Percentiles rank a stretch among this genome's conserved stretches.
These are phyloP conservation scores for Chaetomium fimeti DNA, from an alignment of 495 filamentous ascomycete genomes.

Conservation along the genomic window DNA sequence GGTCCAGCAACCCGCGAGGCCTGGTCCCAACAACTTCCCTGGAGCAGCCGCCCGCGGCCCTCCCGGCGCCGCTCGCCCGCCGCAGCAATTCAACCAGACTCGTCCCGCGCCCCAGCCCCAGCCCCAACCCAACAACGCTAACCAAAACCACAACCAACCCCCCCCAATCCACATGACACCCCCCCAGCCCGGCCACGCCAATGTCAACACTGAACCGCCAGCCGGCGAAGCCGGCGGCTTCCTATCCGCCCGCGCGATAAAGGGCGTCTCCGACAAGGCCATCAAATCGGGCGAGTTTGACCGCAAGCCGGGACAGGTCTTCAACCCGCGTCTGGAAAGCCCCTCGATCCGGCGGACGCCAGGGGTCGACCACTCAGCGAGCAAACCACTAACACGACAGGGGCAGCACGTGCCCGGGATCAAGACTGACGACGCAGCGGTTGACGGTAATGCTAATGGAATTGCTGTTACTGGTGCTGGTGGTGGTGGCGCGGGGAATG, in stretches of 20 bases:
- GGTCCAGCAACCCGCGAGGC: constrained; percentile 29
- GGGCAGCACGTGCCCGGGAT: constrained; percentile 44
- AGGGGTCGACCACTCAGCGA: constrained; percentile 78
- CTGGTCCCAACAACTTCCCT: constrained; percentile 22
- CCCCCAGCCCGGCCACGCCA: constrained; percentile 30
- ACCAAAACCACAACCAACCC: constrained; percentile 27
- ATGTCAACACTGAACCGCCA: constrained; percentile 17
- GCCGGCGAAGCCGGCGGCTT: constrained; percentile 48
- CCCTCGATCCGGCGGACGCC: constrained; percentile 86
- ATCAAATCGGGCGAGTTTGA: constrained; percentile 41
- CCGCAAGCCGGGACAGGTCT: constrained; percentile 53
- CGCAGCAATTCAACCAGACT: constrained; percentile 34
- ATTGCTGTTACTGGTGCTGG: neutral
- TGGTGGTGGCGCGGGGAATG: neutral
- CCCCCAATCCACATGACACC: constrained; percentile 38
- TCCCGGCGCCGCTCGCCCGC: constrained; percentile 6
- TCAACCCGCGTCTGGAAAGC: constrained; percentile 80
- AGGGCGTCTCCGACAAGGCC: constrained; percentile 37
- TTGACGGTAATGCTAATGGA: neutral
- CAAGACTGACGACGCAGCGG: constrained; percentile 20
- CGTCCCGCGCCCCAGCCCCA: constrained; percentile 28
- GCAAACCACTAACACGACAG: constrained; percentile 58
- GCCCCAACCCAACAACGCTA: constrained; percentile 32
- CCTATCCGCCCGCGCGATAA: constrained; percentile 71
- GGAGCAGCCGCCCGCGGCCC: constrained; percentile 19